Conservation (phyloP, 371 early-diverging fungal genomes). For the Zopfochytrium polystomum region DNA sequence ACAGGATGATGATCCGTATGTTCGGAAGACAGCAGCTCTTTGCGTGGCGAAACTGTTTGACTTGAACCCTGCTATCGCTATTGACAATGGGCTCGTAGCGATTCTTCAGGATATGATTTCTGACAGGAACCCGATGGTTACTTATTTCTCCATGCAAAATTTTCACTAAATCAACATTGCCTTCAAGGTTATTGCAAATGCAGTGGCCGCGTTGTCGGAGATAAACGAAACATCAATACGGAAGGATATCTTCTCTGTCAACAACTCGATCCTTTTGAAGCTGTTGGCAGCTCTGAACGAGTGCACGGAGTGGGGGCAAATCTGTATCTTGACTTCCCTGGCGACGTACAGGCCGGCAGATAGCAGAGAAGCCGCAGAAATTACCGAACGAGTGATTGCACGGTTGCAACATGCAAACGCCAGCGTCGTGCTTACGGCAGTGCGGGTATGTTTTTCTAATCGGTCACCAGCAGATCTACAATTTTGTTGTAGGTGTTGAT, state of each 20-base stretch:
- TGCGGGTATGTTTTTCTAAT: slow-evolving; percentile 60
- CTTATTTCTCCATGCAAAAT: background rate
- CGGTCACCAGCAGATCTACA: background rate
- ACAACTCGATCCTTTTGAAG: slow-evolving; percentile 75
- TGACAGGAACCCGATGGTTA: slow-evolving; percentile 91
- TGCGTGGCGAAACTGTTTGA: slow-evolving; percentile 93
- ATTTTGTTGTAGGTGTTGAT: slow-evolving; percentile 70
- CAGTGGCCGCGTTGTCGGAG: slow-evolving; percentile 90
- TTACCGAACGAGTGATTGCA: slow-evolving; percentile 89
- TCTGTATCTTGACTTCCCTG: slow-evolving; percentile 81
- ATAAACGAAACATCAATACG: slow-evolving; percentile 80
- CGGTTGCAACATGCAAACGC: slow-evolving; percentile 96
- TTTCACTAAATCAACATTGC: background rate
- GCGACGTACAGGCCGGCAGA: slow-evolving; percentile 82
- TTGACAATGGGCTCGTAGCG: slow-evolving; percentile 81
- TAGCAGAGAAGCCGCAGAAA: slow-evolving; percentile 79
- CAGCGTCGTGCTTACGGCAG: slow-evolving; percentile 87
- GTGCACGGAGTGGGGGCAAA: slow-evolving; percentile 97
- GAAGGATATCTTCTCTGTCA: slow-evolving; percentile 79
- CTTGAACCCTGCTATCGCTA: slow-evolving; percentile 66
- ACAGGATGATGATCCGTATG: slow-evolving; percentile 60
- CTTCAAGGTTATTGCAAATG: slow-evolving; percentile 86
- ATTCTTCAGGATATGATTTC: slow-evolving; percentile 83
- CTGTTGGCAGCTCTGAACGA: slow-evolving; percentile 92
- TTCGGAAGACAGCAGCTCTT: slow-evolving; percentile 57